Evolutionary conservation across 1,284 basidiomycete species (phyloP), one percentile per base, ranked within the genome.

Genomic region (Rhodotorula sp.): DNA sequence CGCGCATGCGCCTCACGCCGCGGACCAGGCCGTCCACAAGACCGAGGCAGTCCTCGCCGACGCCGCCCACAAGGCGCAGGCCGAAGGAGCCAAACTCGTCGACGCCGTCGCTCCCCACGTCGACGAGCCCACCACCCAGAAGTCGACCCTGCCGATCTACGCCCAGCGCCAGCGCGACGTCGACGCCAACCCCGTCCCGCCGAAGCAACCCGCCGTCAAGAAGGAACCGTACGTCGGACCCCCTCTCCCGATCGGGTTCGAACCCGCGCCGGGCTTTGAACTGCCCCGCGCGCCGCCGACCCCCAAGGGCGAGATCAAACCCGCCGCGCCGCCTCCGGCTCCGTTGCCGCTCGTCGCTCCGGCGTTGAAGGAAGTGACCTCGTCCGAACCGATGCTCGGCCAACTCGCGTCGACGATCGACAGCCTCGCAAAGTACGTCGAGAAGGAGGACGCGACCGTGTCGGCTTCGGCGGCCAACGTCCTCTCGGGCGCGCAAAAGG

Each of bases 361-460:
- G 7, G 85, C 87, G 49, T 87, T 99, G 67, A 86, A 88, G 66
- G 88, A 89, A 66, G 84, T 94, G 63, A 85, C 84, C 56, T 81
- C 84, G 15, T 91, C 95, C 76, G 85, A 86, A 79, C 95, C 95
- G 24, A 88, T 97, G 78, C 90, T 99, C 72, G 85, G 88, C 2
- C 93, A 97, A 80, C 88, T 99, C 24, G 95, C 95, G 6, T 86
- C 87, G 20, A 95, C 93, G 56, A 98, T 99, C 77, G 95, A 98
- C 82, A 87, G 89, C 79, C 89, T 99, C 62, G 89, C 94, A 26
- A 86, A 88, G 18, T 95, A 91, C 82, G 76, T 77, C 61, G 75
- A 75, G 57, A 75, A 75, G 60, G 86, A 88, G 58, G 68, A 72
- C 42, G 64, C 69, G 67, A 68, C 49, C 49, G 70, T 61, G 26